Conservation (phyloP, 2,329 filamentous ascomycete genomes). For the Parasarocladium wereldwijsianum region DNA sequence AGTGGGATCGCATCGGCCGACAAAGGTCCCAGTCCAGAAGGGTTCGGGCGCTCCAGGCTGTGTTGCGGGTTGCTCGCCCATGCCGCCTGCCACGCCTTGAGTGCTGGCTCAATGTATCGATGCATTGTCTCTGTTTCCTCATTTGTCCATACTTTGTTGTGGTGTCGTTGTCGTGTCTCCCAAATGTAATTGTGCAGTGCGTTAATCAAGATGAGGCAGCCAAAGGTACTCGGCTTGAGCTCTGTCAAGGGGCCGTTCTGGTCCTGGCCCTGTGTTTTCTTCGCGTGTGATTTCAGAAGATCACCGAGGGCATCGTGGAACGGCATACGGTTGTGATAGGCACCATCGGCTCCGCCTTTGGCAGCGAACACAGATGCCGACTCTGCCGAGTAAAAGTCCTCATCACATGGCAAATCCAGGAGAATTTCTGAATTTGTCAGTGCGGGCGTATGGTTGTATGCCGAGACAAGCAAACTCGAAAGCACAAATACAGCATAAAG, state of each 20-base stretch:
- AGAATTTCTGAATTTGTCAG: constrained; percentile 89
- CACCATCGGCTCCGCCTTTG: constrained; percentile 56
- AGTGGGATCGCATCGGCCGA: constrained; percentile 85
- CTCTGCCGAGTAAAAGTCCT: constrained; percentile 78
- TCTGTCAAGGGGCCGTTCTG: constrained; percentile 41
- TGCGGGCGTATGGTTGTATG: constrained; percentile 83
- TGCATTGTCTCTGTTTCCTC: constrained; percentile 95
- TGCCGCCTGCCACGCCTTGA: constrained; percentile 86
- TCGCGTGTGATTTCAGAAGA: constrained; percentile 56
- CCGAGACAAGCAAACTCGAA: constrained; percentile 79
- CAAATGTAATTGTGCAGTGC: constrained; percentile 96
- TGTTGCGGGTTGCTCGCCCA: constrained; percentile 82
- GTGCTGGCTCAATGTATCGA: constrained; percentile 79
- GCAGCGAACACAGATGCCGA: constrained; percentile 68
- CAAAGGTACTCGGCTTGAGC: constrained; percentile 76
- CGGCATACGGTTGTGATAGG: constrained; percentile 55
- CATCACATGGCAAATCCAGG: constrained; percentile 81
- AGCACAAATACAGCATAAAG: constrained; percentile 83
- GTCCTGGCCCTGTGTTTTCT: constrained; percentile 3
- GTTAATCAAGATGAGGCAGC: constrained; percentile 82
- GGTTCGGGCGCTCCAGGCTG: constrained; percentile 71
- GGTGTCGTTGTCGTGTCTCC: constrained; percentile 86
- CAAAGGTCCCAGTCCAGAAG: constrained; percentile 65
- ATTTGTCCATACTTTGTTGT: constrained; percentile 76
- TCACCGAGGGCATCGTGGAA: constrained; percentile 75